Conservation (phyloP, 371 early-diverging fungal genomes). For the Mucor sp. region DNA sequence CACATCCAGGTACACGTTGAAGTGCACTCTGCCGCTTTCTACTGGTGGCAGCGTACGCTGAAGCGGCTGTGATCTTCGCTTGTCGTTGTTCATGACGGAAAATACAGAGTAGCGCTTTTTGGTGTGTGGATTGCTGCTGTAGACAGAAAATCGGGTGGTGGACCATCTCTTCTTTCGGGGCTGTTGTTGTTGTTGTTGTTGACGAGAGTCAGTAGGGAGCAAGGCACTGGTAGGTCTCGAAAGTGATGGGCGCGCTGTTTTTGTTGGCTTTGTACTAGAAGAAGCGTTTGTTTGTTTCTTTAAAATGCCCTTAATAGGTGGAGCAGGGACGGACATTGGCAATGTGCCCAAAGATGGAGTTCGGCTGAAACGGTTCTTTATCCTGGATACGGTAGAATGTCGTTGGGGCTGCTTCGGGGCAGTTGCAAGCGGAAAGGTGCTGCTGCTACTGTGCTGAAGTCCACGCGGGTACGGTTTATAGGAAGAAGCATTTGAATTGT, state of each 20-base stretch:
- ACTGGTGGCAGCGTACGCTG: neutral
- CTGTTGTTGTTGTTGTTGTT: neutral
- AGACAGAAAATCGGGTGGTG: neutral
- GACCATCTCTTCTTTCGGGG: neutral
- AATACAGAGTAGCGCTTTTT: neutral
- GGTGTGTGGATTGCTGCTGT: neutral
- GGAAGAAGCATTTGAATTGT: neutral
- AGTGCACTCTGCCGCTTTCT: slow-evolving; percentile 14
- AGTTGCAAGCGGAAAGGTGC: neutral
- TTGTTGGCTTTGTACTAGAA: neutral
- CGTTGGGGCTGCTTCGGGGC: neutral
- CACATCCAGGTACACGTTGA: slow-evolving; percentile 32
- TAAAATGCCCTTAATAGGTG: neutral
- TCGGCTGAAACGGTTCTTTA: neutral
- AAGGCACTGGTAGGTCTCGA: neutral
- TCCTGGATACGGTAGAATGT: neutral
- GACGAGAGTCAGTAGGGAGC: neutral
- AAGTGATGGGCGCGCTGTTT: neutral
- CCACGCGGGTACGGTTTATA: neutral
- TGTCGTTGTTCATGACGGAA: neutral
- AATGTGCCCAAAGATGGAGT: slow-evolving; percentile 1
- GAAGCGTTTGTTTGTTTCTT: neutral
- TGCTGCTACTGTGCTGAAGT: neutral
- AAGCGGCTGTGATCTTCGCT: neutral
- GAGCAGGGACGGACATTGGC: neutral